Evolutionary conservation across 768 basidiomycete species (phyloP), one percentile per base, ranked within the genome.

Genomic region (Termitomyces sp.): DNA sequence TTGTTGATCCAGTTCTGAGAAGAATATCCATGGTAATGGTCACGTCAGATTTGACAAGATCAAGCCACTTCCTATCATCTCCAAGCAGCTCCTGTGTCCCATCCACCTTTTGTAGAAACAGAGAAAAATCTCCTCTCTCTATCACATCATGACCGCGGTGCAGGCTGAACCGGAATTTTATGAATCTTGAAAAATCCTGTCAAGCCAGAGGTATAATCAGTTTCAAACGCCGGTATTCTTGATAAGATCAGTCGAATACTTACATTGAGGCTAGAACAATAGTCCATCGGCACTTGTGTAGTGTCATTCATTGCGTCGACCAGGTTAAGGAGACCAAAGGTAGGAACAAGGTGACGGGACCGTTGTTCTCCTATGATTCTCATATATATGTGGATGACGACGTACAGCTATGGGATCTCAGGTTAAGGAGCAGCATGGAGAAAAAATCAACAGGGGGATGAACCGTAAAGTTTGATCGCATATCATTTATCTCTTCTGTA

Each of bases 301-400:
- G 4, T 53, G 18, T 53, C 44, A 15, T 53, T 53, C 36, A 40
- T 53, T 0, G 52, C 52, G 40, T 53, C 52, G 11, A 53, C 41
- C 23, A 52, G 23, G 18, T 52, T 43, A 2, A 52, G 12, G n/a
- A 46, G 5, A 16, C 36, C 20, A 4, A 35, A 29, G 22, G 23
- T 20, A 11, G 27, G 38, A 3, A 18, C 35, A 13, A 53, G 20
- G 18, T 53, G 36, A 7, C 29, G 35, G 7, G 44, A 44, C 2
- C 3, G 29, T 1, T 39, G n/a, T 27, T 22, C 27, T 39, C 40
- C 36, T 4, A 13, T n/a, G 3, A 0, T 16, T 27, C 39, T 40
- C 44, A 53, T 18, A 20, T 32, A 16, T 12, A 40, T 13, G 32
- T 44, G 36, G 12, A 46, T 35, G 9, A 53, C 23, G 7, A 43